Conservation (phyloP, 768 basidiomycete genomes). For the Jaapia argillacea region DNA sequence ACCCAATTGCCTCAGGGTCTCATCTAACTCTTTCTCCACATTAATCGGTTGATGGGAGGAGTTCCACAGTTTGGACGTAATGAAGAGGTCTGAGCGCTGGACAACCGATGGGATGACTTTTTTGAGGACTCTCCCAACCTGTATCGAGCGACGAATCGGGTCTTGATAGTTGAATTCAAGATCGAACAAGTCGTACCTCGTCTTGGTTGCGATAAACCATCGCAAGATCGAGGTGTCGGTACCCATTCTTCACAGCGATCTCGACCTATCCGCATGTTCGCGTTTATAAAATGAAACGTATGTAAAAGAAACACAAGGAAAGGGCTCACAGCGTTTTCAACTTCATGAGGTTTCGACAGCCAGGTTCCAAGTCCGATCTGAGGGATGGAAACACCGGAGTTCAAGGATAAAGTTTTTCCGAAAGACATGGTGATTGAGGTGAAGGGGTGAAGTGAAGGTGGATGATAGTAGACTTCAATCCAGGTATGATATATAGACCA, state of each 20-base stretch:
- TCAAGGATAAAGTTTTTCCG: slow-evolving; percentile 27
- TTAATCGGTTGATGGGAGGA: slow-evolving; percentile 51
- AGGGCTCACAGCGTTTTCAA: slow-evolving; percentile 59
- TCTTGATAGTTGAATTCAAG: neutral
- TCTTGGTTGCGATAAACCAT: slow-evolving; percentile 74
- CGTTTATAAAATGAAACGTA: slow-evolving; percentile 1
- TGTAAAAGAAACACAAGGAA: too few species aligned
- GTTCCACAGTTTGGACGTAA: slow-evolving; percentile 83
- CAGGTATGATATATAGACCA: too few species aligned
- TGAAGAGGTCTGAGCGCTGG: slow-evolving; percentile 71
- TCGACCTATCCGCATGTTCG: slow-evolving; percentile 49
- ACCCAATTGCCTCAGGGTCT: slow-evolving; percentile 64
- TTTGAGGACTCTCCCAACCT: slow-evolving; percentile 61
- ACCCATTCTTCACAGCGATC: slow-evolving; percentile 63
- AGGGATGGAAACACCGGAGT: slow-evolving; percentile 46
- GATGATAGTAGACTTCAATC: too few species aligned
- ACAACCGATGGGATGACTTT: slow-evolving; percentile 72
- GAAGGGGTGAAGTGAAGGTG: neutral
- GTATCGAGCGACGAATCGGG: neutral
- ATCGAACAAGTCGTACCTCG: slow-evolving; percentile 27
- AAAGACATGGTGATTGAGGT: slow-evolving; percentile 27
- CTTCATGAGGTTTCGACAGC: slow-evolving; percentile 67
- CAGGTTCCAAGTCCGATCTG: slow-evolving; percentile 81
- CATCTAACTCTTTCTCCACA: slow-evolving; percentile 68
- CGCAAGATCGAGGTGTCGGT: slow-evolving; percentile 81